Base-by-base conservation (phyloP, 306 rosid genomes). In the Cicer yamashitae region DNA sequence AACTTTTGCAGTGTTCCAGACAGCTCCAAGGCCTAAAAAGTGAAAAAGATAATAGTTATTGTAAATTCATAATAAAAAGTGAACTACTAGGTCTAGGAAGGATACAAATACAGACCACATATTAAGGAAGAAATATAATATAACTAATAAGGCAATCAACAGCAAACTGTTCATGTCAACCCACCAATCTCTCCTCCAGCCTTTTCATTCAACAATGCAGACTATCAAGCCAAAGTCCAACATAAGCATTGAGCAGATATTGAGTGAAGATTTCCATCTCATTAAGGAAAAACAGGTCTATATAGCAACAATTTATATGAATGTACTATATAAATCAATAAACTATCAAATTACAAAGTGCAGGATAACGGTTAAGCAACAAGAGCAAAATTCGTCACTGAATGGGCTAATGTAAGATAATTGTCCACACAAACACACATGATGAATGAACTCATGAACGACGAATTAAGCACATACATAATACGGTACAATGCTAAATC, bases 1-100 rank as follows among this genome's bases (percentile, higher is more conserved):
- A 41, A 93, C 98, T 79, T 93, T 93, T 70, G 98, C 98, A 18
- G 98, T 91, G 91, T 93, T 93, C 98, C 98, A 93, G 77, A 93
- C 98, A 78, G 98, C 98, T 77, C 97, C 97, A 79, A 94, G 96
- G 66, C 96, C 98, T 91, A 67, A 39, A 74, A 60, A 3, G 4
- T 52, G 7, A 46, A 12, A 40, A 64, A 37, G 6, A 64, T 17
- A 60, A 74, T 73, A 75, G 12, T 47, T 11, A 46, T 17, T 9
- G 53, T 52, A 52, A 68, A 6, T 12, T 15, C 48, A 10, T 10
- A 44, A 7, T 43, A 10, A 57, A 7, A 30, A 73, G 39, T 17
- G 60, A 70, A 60, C 13, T 8, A 17, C 13, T 8, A 17, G 9
- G 41, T 54, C 39, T 8, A 20, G 7, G 54, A 73, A 34, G 38